Evolutionary conservation across 768 basidiomycete species (phyloP), one percentile per base, ranked within the genome.

Genomic region (Boletus eberwhitei): DNA sequence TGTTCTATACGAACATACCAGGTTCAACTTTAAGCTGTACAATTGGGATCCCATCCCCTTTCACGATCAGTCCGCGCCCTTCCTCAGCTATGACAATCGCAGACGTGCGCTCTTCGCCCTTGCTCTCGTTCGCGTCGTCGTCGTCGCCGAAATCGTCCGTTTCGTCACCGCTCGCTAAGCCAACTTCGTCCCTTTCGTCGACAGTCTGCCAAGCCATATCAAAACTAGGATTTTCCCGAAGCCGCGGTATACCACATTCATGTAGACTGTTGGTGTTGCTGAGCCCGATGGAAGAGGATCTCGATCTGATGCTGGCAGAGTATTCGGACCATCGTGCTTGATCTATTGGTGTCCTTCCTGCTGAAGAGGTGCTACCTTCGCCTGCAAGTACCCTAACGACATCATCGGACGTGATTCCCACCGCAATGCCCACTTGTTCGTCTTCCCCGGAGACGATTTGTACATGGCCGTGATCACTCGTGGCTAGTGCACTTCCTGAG

Each of bases 31-130:
- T 79, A 17, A 93, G 75, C 50, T 86, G 80, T 6, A 72, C 69
- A 48, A 89, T 75, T 43, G 86, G 79, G 54, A 77, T 69, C 43
- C 80, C 83, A 54, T 86, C 83, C 17, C 85, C 87, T 53, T 82
- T 84, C 0, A 92, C 86, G 57, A 93, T 91, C 62, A 90, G 72
- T n/a, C 88, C 89, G 42, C 86, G 82, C 19, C 91, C 90, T 73
- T 92, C 88, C 61, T 93, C 90, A 31, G 87, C 90, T 47, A 93
- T 76, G 53, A 92, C 83, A 44, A 83, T 77, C 14, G 89, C 89
- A 48, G 87, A 83, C 0, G 90, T 91, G 48, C 86, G 79, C 61
- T 90, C 87, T 48, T 88, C 86, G 37, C 81, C 78, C 16, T 75
- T 75, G 32, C 76, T 72, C n/a, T 79, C 77, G 8, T 75, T 68